A percentile compares a stretch with the other conserved stretches of the same genome.
These are phyloP conservation scores for Fomitopsis pulvina DNA, from an alignment of 768 basidiomycete genomes.

Conservation along the genomic window DNA sequence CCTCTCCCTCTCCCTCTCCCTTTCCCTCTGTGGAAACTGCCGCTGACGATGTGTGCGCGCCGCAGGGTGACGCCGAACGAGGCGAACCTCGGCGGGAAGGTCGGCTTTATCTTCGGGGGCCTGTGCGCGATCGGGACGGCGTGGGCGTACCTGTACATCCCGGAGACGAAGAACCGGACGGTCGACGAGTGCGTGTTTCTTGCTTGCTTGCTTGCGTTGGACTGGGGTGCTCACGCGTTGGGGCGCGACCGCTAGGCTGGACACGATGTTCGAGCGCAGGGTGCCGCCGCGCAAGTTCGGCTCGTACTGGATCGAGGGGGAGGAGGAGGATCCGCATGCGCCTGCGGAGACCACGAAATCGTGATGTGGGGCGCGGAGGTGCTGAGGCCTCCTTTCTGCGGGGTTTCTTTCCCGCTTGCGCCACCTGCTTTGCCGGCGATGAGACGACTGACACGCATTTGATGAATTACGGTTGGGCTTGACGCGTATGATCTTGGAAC, in stretches of 20 bases:
- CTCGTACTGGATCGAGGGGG: background rate
- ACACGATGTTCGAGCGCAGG: constrained; percentile 1
- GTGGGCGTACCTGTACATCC: constrained; percentile 3
- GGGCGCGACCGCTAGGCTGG: background rate
- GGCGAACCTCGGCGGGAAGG: constrained; percentile 7
- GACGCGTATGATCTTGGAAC: too few relatives aligned
- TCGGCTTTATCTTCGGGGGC: constrained; percentile 6
- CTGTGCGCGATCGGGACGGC: background rate
- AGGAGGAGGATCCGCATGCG: background rate
- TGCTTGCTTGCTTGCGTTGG: background rate
- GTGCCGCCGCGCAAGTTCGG: constrained; percentile 1
- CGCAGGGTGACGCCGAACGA: constrained; percentile 2
- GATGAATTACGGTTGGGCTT: too few relatives aligned
- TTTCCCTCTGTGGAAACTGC: background rate
- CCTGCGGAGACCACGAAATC: background rate
- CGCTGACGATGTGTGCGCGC: background rate
- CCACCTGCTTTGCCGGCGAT: too few relatives aligned
- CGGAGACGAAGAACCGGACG: constrained; percentile 4
- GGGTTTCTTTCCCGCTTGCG: too few relatives aligned
- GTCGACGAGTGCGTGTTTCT: constrained; percentile 1
- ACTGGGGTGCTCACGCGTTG: background rate
- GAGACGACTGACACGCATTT: too few relatives aligned
- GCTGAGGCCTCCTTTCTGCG: background rate
- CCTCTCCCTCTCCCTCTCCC: too few relatives aligned
- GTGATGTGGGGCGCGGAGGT: background rate